Percentiles rank a stretch among this genome's conserved stretches.
phyloP scores from a whole-genome alignment of 192 early-diverging fungal species.

The Powellomyces hirtus region DNA sequence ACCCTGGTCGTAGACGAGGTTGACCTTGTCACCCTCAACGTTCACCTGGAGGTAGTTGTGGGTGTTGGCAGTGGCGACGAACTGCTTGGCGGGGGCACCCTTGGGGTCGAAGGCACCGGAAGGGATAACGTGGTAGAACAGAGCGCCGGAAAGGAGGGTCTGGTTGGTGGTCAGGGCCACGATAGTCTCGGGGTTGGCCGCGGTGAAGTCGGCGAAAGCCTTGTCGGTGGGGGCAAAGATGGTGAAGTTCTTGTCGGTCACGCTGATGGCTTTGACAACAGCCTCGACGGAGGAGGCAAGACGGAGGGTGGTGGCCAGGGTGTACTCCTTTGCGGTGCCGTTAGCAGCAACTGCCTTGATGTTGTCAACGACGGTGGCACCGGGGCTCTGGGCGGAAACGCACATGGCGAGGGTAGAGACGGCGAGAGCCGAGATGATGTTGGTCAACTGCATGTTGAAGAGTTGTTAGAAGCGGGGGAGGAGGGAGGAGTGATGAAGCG shows the following conservation, averaged over 20 bases:
- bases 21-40: background rate
- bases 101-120: background rate
- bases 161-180: background rate
- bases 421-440: slow-evolving; percentile 6
- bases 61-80: background rate
- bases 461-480: background rate
- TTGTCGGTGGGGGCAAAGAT: slow-evolving; percentile 11
- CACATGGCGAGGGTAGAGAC: background rate
- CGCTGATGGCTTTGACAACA: background rate
- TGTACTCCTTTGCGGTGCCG: background rate
- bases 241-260: slow-evolving; percentile 1
- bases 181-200: background rate
- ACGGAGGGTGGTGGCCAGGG: background rate
- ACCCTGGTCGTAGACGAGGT: slow-evolving; percentile 2
- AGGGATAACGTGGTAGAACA: slow-evolving; percentile 18
- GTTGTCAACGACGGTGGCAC: background rate
- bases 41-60: slow-evolving; percentile 6
- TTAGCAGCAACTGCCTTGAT: background rate
- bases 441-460: background rate
- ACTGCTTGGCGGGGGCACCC: background rate
- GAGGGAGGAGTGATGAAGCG: background rate
- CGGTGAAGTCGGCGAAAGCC: slow-evolving; percentile 2
- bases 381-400: background rate
- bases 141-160: background rate
- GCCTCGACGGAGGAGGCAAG: background rate